Base-by-base conservation (phyloP, 2,329 filamentous ascomycete species). In the Nectriaceae sp. region DNA sequence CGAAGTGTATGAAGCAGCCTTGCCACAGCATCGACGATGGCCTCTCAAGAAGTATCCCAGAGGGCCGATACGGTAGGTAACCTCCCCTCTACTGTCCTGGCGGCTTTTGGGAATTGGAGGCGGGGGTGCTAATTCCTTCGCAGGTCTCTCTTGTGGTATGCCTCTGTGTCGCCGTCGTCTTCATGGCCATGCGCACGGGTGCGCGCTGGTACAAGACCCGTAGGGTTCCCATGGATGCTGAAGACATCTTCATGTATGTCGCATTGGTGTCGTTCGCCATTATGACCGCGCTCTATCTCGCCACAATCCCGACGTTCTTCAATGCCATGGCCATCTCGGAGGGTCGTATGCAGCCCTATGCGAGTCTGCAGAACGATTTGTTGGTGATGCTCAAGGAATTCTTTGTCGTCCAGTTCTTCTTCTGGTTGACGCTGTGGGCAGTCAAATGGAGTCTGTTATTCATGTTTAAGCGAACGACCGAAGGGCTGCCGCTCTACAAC, bases 401-500 rank as follows among this genome's bases (percentile, higher is more conserved):
- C 29, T 58, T 58, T 15, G 46, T 47, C 16, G 53, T 58, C 36
- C 51, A 56, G 35, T 54, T 58, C 49, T 58, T 58, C 41, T 58
- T 56, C 47, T 58, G 53, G 55, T 15, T 54, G 35, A 56, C 53
- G 2, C 31, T 58, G 4, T 58, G 55, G 55, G 44, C 53, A 4
- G 55, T 58, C 21, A 58, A 58, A 41, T 58, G 55, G 55, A 58
- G 55, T 20, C 41, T 58, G 20, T 24, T 58, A 5, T 53, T 52
- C 26, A 54, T 53, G 53, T 58, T 58, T 43, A 54, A 51, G 44
- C 42, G 47, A 24, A 41, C 55, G n/a, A 55, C 54, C 10, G 26
- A 44, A 29, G 50, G 52, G 0, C 35, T 59, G 36, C 52, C 49
- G 5, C n/a, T 45, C 13, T 57, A 53, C 46, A 53, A 47, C 18